Base-by-base conservation (phyloP, 1,284 basidiomycete genomes). In the Baeospora myosura region DNA sequence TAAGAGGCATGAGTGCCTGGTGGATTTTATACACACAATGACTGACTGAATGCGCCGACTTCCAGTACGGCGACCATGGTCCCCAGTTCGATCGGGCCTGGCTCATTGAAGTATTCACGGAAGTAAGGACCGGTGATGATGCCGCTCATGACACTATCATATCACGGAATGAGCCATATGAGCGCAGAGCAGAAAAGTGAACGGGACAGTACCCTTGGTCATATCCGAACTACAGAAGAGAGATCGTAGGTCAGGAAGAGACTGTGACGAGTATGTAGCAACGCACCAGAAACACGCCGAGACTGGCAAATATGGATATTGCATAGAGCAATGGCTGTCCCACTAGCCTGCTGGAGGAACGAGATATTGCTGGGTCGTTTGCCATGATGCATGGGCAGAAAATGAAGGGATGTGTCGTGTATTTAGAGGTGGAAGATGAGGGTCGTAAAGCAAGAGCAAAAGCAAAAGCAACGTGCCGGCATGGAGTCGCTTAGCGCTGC, bases 51-150 rank as follows among this genome's bases (percentile, higher is more conserved):
- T 23, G 94, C 94, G 35, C 94, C 94, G 32, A 98, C 78, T 64
- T 98, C 94, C 20, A 92, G 66, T 5, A 92, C 81, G 14, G 92
- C 89, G 28, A 95, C 93, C 87, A 96, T 93, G 14, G 88, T 93
- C 22, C 88, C 84, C 14, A 82, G 61, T 54, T 81, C 68, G 32
- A 81, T 59, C 3, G 77, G 66, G 22, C 74, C 77, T 2, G 94
- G 94, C 20, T 85, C 74, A 49, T 88, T 69, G 68, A 95, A 91
- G 62, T 74, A 88, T 47, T 78, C 74, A 54, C 76, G 80, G 66
- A 97, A 96, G 62, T 93, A 81, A 20, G 91, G 90, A 0, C 89
- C 89, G 14, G 94, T 98, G 61, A 98, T 95, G 55, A 96, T 82
- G 24, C 91, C 91, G 51, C 82, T 88, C 84, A 89, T 89, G 57